Percentiles rank a stretch among this genome's conserved stretches.
These are phyloP conservation scores for Aphanoascus verrucosus DNA, from an alignment of 2,329 filamentous ascomycete genomes.

Conservation along the genomic window DNA sequence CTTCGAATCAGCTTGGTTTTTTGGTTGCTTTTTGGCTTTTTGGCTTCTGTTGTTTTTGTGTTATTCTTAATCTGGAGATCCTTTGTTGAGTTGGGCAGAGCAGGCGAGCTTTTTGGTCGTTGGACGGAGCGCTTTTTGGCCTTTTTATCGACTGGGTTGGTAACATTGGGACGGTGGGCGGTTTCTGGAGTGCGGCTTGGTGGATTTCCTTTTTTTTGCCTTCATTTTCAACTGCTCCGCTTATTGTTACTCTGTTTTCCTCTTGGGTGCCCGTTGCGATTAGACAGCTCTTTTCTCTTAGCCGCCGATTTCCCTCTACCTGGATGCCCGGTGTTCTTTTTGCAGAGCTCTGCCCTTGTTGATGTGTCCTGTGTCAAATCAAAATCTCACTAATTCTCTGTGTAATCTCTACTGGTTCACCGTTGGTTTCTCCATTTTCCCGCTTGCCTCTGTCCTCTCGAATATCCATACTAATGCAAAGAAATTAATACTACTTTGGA, in stretches of 20 bases:
- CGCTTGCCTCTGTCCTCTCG: neutral
- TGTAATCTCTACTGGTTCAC: neutral
- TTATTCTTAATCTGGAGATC: conserved; percentile 13
- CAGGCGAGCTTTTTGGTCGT: conserved; percentile 16
- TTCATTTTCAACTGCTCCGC: neutral
- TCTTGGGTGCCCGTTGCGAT: conserved; percentile 1
- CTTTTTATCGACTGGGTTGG: conserved; percentile 16
- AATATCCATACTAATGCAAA: neutral
- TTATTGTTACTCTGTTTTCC: neutral
- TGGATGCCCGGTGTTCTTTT: neutral
- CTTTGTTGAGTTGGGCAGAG: conserved; percentile 13
- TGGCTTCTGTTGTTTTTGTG: conserved; percentile 10
- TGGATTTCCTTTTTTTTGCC: conserved; percentile 11
- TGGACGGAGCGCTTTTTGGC: conserved; percentile 17
- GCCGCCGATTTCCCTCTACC: neutral
- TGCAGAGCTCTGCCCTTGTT: neutral
- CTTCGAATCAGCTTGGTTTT: conserved; percentile 11
- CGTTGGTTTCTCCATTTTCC: neutral
- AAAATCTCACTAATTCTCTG: neutral
- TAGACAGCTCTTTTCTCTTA: neutral
- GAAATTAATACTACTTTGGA: too few relatives aligned
- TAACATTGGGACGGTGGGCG: conserved; percentile 16
- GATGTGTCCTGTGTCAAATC: neutral
- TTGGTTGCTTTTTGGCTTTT: conserved; percentile 11
- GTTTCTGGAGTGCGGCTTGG: conserved; percentile 17